phyloP scores from a whole-genome alignment of 2,329 filamentous ascomycete species.

The Xylaria sp. region DNA sequence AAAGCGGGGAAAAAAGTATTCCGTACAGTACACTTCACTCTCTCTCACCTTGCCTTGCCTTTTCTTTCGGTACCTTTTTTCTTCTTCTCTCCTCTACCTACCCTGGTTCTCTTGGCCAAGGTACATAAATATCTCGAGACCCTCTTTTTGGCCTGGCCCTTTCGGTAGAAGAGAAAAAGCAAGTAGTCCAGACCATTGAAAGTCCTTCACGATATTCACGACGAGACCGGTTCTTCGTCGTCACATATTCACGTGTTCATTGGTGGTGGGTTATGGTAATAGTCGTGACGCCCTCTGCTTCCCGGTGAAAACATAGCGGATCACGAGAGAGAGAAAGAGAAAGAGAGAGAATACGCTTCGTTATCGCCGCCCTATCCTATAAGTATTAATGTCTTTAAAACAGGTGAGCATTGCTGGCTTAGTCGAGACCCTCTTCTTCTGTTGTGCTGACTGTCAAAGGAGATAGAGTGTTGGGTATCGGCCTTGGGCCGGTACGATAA shows the following conservation, averaged over 20 bases:
- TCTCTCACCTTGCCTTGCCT: not conserved
- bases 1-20: no score
- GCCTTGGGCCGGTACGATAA: constrained; percentile 91
- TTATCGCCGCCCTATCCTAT: constrained; percentile 4
- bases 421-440: not conserved
- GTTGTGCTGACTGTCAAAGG: constrained; percentile 45
- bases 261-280: constrained; percentile 17
- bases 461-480: constrained; percentile 98
- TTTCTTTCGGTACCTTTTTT: not conserved
- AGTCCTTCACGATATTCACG: constrained; percentile 11
- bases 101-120: not conserved
- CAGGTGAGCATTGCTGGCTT: constrained; percentile 24
- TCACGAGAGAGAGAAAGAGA: not conserved
- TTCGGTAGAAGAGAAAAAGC: not conserved
- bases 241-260: no score
- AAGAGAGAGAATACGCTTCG: no score
- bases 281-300: constrained; percentile 25
- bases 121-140: not conserved
- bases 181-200: constrained; percentile 5
- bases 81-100: no score
- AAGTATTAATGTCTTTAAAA: constrained; percentile 32
- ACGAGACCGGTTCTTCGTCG: not conserved
- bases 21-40: no score
- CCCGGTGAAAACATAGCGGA: constrained; percentile 25
- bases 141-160: constrained; percentile 1